Evolutionary conservation across 108 stramenopile genomes (phyloP), one percentile per base, ranked within the genome.

Genomic region (Asterionellopsis glacialis): DNA sequence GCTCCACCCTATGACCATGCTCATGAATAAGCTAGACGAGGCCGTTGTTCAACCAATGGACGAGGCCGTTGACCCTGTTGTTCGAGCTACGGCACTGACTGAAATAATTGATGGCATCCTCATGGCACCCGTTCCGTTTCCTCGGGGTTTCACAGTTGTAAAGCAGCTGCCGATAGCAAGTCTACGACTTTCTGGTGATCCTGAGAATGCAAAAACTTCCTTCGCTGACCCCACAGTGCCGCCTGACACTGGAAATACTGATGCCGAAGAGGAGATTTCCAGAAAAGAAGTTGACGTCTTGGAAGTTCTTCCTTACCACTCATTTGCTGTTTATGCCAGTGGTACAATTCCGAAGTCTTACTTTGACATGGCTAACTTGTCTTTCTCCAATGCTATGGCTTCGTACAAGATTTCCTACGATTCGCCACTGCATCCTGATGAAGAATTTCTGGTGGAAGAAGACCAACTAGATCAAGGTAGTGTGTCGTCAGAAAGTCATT

Each of bases 61-160:
- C 38, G 33, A 52, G 3, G 59, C 73, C 10, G 45, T 78, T 12
- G 77, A 78, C 21, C 50, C 65, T 14, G 58, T 51, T 26, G 64
- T 70, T 12, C 66, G 81, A 26, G 81, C 81, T 0, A 71, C 69
- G 2, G 64, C 67, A 1, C 11, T 82, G 55, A 50, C 75, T 10
- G 65, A 78, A 49, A 45, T 82, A 11, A 23, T 82, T 15, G 81
- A 82, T 50, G 69, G 63, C 2, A 41, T 82, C 11, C 56, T 76
- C 9, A 65, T 61, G 63, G 45, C 51, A 16, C 81, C 81, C 24
- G 7, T 50, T 25, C 81, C 77, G 2, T 62, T 78, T 45, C 81
- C 81, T 16, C 39, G 62, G 45, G 57, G 59, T 13, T 64, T 77
- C 18, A 38, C 63, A 7, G 11, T 24, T 6, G 28, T 67, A 1